These are phyloP conservation scores for Cytospora chrysosperma DNA, from an alignment of 2,329 filamentous ascomycete species.

Conservation along the genomic window DNA sequence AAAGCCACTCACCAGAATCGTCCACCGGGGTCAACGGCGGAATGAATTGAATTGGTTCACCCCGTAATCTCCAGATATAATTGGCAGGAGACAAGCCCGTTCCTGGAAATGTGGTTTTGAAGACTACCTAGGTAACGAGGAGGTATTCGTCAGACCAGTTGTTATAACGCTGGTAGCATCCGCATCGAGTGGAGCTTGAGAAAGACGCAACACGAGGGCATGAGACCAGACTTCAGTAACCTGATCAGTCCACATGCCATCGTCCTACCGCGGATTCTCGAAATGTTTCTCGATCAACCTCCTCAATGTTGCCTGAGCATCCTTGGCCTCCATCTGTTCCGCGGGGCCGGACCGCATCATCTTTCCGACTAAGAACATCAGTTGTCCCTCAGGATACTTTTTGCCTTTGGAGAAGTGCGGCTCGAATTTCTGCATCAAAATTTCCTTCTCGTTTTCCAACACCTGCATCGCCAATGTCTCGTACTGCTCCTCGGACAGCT, in stretches of 20 bases:
- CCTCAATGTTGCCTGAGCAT: constrained; percentile 48
- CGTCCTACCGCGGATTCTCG: neutral
- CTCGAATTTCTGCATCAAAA: constrained; percentile 45
- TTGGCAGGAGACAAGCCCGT: neutral
- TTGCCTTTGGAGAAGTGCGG: constrained; percentile 32
- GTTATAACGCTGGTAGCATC: neutral
- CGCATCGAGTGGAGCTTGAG: neutral
- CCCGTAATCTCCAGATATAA: neutral
- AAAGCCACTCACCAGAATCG: too few relatives aligned
- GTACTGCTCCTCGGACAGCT: constrained; percentile 50
- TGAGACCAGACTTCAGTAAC: too few relatives aligned
- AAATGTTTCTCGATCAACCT: constrained; percentile 31
- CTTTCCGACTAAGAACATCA: constrained; percentile 60
- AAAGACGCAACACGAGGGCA: neutral
- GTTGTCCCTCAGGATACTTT: constrained; percentile 55
- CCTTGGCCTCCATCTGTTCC: constrained; percentile 54
- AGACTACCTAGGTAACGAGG: neutral
- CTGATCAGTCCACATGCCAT: neutral
- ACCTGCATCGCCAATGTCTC: constrained; percentile 44
- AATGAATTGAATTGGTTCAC: too few relatives aligned
- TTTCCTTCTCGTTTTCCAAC: constrained; percentile 45
- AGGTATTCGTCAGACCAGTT: neutral
- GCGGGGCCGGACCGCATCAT: constrained; percentile 56
- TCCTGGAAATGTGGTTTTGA: neutral
- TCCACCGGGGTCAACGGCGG: too few relatives aligned